Conservation (phyloP, 805 yeast species). For the Yamadazyma phyllophila region DNA sequence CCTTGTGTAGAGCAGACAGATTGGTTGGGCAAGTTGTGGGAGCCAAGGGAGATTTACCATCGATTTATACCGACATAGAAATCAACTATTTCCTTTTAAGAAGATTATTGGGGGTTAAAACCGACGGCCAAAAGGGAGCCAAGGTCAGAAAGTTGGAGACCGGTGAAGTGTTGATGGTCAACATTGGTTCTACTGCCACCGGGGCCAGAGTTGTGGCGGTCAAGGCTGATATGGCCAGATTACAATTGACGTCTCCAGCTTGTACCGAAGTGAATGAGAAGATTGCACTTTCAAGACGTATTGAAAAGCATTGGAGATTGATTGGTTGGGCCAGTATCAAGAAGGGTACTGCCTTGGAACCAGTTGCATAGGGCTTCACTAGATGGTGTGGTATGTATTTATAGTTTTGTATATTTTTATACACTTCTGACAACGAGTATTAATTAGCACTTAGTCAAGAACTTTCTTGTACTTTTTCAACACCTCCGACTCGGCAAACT, state of each 20-base stretch:
- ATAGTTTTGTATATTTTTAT: conserved; percentile 14
- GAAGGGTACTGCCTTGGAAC: conserved; percentile 88
- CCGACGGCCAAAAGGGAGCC: conserved; percentile 91
- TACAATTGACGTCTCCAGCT: conserved; percentile 95
- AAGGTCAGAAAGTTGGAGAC: conserved; percentile 92
- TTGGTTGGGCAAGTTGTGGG: conserved; percentile 99
- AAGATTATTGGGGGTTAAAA: conserved; percentile 96
- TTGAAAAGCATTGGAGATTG: conserved; percentile 99
- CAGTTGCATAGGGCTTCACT: conserved; percentile 44
- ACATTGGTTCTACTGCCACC: conserved; percentile 98
- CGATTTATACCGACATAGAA: conserved; percentile 95
- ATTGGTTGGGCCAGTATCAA: conserved; percentile 99
- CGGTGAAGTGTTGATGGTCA: conserved; percentile 97
- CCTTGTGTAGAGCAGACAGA: conserved; percentile 98
- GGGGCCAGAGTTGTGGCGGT: conserved; percentile 99
- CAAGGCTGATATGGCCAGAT: conserved; percentile 98
- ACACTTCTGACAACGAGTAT: neutral
- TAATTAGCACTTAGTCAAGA: neutral
- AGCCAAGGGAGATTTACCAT: conserved; percentile 92
- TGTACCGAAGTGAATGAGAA: conserved; percentile 98
- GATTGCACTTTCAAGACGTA: conserved; percentile 98
- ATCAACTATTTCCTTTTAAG: conserved; percentile 94
- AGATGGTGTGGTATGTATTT: conserved; percentile 15
- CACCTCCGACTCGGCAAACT: conserved; percentile 43
- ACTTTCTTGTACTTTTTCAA: conserved; percentile 5